A percentile compares a stretch with the other conserved stretches of the same genome.
phyloP scores from a whole-genome alignment of 768 basidiomycete genomes.

The Russula olivacea region DNA sequence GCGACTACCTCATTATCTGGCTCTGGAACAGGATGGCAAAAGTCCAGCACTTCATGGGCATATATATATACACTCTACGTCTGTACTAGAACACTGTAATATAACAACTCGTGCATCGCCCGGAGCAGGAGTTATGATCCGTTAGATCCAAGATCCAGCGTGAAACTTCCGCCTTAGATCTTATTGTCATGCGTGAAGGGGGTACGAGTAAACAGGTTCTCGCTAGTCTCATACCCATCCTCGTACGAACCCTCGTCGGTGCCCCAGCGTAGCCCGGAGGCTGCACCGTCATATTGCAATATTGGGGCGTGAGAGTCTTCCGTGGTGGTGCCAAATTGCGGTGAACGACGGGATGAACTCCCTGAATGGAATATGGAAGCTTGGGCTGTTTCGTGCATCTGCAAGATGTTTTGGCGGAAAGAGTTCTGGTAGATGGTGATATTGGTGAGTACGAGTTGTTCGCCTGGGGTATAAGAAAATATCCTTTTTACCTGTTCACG shows the following conservation, averaged over 20 bases:
- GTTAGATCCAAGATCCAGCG: background rate
- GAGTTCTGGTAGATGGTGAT: conserved; percentile 44
- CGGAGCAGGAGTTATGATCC: background rate
- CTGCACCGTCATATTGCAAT: conserved; percentile 36
- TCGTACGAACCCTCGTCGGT: conserved; percentile 36
- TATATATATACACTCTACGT: background rate
- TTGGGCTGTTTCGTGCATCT: conserved; percentile 72
- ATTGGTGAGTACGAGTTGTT: background rate
- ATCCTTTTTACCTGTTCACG: conserved; percentile 60
- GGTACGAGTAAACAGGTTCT: conserved; percentile 40
- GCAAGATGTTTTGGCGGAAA: conserved; percentile 73
- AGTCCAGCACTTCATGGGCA: background rate
- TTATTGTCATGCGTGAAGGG: conserved; percentile 20
- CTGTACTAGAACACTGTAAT: background rate
- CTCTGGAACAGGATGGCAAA: background rate
- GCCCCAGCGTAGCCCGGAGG: conserved; percentile 48
- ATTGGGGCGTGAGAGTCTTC: conserved; percentile 56
- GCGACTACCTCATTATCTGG: background rate
- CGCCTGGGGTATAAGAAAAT: background rate
- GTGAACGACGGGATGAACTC: conserved; percentile 44
- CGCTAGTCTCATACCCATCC: conserved; percentile 37
- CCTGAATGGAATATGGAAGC: conserved; percentile 47
- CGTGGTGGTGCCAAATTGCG: conserved; percentile 40
- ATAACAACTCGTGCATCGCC: conserved; percentile 1
- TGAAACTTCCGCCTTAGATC: conserved; percentile 5